A percentile compares a stretch with the other conserved stretches of the same genome.
phyloP scores from a whole-genome alignment of 306 rosid genomes.

The Vicia sativa region DNA sequence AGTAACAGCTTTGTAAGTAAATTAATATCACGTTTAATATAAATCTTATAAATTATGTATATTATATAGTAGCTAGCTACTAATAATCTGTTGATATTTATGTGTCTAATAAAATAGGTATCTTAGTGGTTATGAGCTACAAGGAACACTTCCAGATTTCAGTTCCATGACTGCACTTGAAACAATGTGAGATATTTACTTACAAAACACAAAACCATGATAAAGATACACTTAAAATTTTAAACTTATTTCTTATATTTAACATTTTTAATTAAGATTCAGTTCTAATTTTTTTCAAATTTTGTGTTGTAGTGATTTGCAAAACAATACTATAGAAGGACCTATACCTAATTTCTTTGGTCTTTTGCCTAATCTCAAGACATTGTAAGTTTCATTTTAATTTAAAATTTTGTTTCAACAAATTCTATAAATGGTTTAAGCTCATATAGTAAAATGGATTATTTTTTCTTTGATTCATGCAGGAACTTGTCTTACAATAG shows the following conservation, averaged over 20 bases:
- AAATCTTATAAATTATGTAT: not conserved
- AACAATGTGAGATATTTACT: constrained; percentile 44
- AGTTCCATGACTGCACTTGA: constrained; percentile 59
- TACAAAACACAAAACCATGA: not conserved
- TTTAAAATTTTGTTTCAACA: constrained; percentile 9
- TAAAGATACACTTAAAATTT: not conserved
- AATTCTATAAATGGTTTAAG: constrained; percentile 15
- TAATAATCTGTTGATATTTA: constrained; percentile 11
- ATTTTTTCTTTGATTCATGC: constrained; percentile 7
- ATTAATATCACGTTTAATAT: not conserved
- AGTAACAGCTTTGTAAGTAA: constrained; percentile 48
- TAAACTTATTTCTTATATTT: too few relatives aligned
- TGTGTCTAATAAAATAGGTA: constrained; percentile 38
- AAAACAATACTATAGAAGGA: constrained; percentile 48
- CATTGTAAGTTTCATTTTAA: constrained; percentile 39
- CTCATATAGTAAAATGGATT: not conserved
- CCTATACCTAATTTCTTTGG: constrained; percentile 52
- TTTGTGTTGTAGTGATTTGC: constrained; percentile 44
- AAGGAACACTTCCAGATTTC: constrained; percentile 52
- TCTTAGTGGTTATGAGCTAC: constrained; percentile 44
- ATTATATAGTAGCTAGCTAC: not conserved
- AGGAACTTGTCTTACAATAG: constrained; percentile 44
- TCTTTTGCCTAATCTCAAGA: constrained; percentile 45
- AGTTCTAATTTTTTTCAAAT: not conserved
- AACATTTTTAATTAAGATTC: too few relatives aligned